Base-by-base conservation (phyloP, 257 asterid genomes). In the Solanum chaucha region DNA sequence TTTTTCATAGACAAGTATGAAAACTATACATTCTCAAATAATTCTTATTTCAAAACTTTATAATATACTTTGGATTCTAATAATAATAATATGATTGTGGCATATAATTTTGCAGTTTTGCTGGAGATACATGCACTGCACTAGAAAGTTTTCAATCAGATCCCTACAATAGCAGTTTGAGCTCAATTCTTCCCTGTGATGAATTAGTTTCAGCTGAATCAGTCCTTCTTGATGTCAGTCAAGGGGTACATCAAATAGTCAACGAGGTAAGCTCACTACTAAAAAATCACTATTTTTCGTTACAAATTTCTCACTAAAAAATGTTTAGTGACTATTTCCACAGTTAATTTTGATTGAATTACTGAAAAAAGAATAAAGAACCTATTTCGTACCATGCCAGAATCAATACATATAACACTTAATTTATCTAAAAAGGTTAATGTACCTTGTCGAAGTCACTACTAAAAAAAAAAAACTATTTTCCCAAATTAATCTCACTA, bases 151-250 rank as follows among this genome's bases (percentile, higher is more conserved):
- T 96, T 91, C 96, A 92, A 85, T 85, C 92, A 80, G 91, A 96
- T 87, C 98, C 98, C 0, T 90, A 93, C 89, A 93, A 95, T 93
- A 96, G 94, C 89, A 95, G 94, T 90, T 88, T 96, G 91, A 95
- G 97, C 87, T 93, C 98, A 51, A 91, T 95, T 86, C 93, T 96
- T 22, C 99, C 99, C 13, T 96, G 98, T 40, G 96, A 96, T 48
- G 95, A 94, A 51, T 84, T 96, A 87, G 89, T 91, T 17, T 93
- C 98, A 6, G 96, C 98, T 30, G 87, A 73, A 89, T 89, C 97
- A 2, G 88, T 92, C 77, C 89, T 96, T 4, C 20, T 6, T 51
- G 95, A 92, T 85, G 90, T 95, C 84, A 91, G 98, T 80, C 86
- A 75, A 36, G 98, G 94, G 89, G 85, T 95, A 71, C 90, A 93